phyloP scores from a whole-genome alignment of 768 basidiomycete genomes.

The Boletus rufocinnamomeus region DNA sequence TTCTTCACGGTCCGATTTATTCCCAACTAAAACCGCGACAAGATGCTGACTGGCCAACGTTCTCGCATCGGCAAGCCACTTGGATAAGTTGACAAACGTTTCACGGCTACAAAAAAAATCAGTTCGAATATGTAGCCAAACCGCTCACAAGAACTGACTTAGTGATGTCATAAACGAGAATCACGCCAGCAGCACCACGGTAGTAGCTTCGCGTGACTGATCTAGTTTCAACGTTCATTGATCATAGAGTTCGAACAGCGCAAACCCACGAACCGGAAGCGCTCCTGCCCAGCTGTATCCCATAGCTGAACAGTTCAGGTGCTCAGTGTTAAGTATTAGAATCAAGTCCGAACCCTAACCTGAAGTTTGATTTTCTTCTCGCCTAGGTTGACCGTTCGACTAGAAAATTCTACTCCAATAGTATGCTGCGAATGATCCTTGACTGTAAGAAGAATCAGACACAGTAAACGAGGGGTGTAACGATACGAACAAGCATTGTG shows the following conservation, averaged over 20 bases:
- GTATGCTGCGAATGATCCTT: conserved; percentile 97
- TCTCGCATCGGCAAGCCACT: conserved; percentile 93
- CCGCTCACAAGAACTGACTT: conserved; percentile 47
- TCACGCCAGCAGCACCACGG: conserved; percentile 88
- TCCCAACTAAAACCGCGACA: conserved; percentile 89
- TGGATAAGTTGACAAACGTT: conserved; percentile 79
- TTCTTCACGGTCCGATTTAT: conserved; percentile 93
- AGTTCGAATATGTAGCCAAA: conserved; percentile 4
- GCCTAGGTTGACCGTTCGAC: conserved; percentile 87
- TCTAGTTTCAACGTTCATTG: conserved; percentile 40
- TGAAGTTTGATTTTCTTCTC: conserved; percentile 96
- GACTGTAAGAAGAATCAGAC: conserved; percentile 52
- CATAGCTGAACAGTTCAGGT: conserved; percentile 62
- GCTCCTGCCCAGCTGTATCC: conserved; percentile 97
- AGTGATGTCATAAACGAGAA: conserved; percentile 93
- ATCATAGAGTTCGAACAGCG: conserved; percentile 8
- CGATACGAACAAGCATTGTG: conserved; percentile 86
- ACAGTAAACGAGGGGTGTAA: background rate
- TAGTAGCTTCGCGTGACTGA: conserved; percentile 96
- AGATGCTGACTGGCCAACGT: conserved; percentile 91
- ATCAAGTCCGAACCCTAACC: conserved; percentile 46
- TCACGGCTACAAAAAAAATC: conserved; percentile 60
- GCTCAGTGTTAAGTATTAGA: conserved; percentile 13
- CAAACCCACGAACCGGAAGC: conserved; percentile 65
- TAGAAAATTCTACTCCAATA: conserved; percentile 98